Evolutionary conservation across 2,329 filamentous ascomycete genomes (phyloP), one percentile per base, ranked within the genome.

Genomic region (Trichoderma harzianum): DNA sequence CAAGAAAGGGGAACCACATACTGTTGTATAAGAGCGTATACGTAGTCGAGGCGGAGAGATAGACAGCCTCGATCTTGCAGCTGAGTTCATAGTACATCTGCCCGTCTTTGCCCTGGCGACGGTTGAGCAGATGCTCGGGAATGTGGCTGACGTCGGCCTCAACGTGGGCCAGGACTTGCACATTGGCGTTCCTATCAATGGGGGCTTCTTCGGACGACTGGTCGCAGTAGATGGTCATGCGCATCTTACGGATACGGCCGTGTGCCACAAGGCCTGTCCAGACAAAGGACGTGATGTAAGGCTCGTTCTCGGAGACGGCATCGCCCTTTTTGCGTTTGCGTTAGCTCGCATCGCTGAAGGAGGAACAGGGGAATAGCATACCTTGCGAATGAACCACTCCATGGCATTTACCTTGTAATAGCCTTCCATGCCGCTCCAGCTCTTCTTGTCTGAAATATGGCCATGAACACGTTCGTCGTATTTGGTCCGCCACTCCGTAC

Each of bases 11-110:
- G 7, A 12, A 11, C 4, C 10, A 67, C 82, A 74, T 75, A 83
- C 83, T 79, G 65, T 84, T 81, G 71, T 83, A 81, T 8, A 85
- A 76, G 36, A 85, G 76, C 5, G 83, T 84, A 73, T 85, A 85
- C 30, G 80, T 78, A 0, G 83, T 84, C 5, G 79, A 83, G 0
- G 82, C 82, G 2, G 83, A 84, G 7, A 81, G 78, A 73, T 83
- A 84, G 3, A 83, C 77, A 1, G 81, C 78, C 73, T 85, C 82
- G 18, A 85, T 81, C 70, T 81, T 78, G 73, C 78, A 83, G 55
- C 73, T 77, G 30, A 84, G 72, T 18, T 81, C 78, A 51, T 84
- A 85, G 72, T 85, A 83, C 78, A 74, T 78, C 72, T 80, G 74
- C 1, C 81, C 80, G 30, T 85, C 83, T 8, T 62, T 72, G 8